phyloP scores from a whole-genome alignment of 257 asterid genomes.

The Lycium ferocissimum region DNA sequence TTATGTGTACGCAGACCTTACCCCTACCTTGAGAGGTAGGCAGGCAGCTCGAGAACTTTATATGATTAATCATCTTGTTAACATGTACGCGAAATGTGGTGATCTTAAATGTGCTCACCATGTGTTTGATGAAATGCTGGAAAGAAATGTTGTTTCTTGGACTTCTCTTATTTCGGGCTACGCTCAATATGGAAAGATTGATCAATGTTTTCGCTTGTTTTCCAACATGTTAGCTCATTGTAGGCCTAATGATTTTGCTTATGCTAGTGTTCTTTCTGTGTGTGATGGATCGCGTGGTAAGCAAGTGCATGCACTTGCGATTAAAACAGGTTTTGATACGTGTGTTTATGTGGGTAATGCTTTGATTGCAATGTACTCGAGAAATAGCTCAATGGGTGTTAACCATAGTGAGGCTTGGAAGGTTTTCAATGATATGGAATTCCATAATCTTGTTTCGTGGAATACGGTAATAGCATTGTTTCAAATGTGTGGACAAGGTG shows the following conservation, averaged over 20 bases:
- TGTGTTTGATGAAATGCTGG: constrained; percentile 63
- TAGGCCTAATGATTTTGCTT: constrained; percentile 79
- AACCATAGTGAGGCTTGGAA: constrained; percentile 59
- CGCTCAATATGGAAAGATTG: constrained; percentile 56
- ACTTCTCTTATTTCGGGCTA: constrained; percentile 75
- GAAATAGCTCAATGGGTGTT: constrained; percentile 32
- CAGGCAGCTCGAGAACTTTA: constrained; percentile 39
- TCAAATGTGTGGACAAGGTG: constrained; percentile 48
- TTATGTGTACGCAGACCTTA: no score
- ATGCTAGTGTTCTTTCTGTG: constrained; percentile 66
- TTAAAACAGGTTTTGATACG: constrained; percentile 60
- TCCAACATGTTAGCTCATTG: constrained; percentile 51
- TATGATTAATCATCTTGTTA: constrained; percentile 58
- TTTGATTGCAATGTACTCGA: constrained; percentile 77
- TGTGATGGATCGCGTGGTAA: constrained; percentile 66
- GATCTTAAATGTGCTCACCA: constrained; percentile 55
- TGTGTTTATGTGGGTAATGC: constrained; percentile 89
- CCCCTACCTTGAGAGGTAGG: no score
- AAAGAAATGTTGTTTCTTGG: constrained; percentile 74
- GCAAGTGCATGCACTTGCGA: constrained; percentile 69
- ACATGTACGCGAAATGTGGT: constrained; percentile 60
- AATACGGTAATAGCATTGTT: constrained; percentile 78
- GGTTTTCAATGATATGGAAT: constrained; percentile 58
- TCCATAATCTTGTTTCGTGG: constrained; percentile 67
- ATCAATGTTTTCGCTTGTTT: constrained; percentile 59